Conservation (phyloP, 345 rosid genomes). For the Hibiscus trionum region DNA sequence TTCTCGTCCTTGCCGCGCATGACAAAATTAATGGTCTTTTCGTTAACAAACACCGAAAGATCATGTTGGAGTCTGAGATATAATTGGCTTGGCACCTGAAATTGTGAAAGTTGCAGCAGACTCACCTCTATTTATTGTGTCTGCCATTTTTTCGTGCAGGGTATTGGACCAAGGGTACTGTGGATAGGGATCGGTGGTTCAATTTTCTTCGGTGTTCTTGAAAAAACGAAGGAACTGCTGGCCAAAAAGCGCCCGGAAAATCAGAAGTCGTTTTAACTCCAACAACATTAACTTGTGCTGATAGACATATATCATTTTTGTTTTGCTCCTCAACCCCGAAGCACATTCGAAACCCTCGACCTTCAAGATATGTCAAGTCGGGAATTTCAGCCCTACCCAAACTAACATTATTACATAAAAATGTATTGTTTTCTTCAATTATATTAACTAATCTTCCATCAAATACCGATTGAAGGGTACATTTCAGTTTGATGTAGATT, state of each 20-base stretch:
- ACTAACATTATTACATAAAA: too few relatives aligned
- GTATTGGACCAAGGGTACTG: slow-evolving; percentile 65
- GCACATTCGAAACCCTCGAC: too few relatives aligned
- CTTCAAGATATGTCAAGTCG: too few relatives aligned
- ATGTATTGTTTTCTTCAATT: too few relatives aligned
- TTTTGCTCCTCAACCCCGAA: neutral
- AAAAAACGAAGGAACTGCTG: slow-evolving; percentile 53
- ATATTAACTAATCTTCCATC: too few relatives aligned
- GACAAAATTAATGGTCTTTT: neutral
- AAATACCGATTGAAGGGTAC: too few relatives aligned
- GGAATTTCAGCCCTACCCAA: too few relatives aligned
- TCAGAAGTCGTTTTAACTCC: slow-evolving; percentile 1
- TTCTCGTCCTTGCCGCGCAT: neutral
- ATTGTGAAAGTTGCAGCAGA: neutral
- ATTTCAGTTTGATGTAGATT: too few relatives aligned
- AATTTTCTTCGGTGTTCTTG: slow-evolving; percentile 61
- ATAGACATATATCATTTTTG: neutral
- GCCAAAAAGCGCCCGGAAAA: slow-evolving; percentile 21
- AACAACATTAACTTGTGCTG: slow-evolving; percentile 7
- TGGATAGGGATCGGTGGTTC: slow-evolving; percentile 80
- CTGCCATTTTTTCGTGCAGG: slow-evolving; percentile 33
- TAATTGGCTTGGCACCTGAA: neutral
- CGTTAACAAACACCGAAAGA: neutral
- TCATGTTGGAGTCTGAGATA: neutral
- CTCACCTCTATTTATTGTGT: neutral